Evolutionary conservation across 306 rosid genomes (phyloP).

Genomic region (Vicia sativa): DNA sequence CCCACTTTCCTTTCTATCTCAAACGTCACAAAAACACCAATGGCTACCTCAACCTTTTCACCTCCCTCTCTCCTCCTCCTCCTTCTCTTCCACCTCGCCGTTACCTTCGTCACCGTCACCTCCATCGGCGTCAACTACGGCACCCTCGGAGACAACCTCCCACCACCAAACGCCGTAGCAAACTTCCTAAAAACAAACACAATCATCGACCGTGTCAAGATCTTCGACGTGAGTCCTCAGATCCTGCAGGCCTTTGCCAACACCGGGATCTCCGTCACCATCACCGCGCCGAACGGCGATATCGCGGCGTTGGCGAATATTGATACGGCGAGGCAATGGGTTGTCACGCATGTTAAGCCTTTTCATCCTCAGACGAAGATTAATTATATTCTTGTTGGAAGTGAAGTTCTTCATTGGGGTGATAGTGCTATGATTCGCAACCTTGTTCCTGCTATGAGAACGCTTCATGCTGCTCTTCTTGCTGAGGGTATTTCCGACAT

Average conservation of each 20-base stretch:
- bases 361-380: constrained; percentile 64
- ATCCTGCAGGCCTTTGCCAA: constrained; percentile 79
- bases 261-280: constrained; percentile 65
- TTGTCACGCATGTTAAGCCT: constrained; percentile 51
- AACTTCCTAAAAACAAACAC: constrained; percentile 67
- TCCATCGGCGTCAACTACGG: constrained; percentile 91
- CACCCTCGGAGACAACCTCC: constrained; percentile 77
- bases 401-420: constrained; percentile 73
- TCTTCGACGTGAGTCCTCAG: constrained; percentile 77
- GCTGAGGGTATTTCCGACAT: constrained; percentile 62
- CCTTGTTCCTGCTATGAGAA: constrained; percentile 81
- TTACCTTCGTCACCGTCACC: constrained; percentile 43
- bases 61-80: constrained; percentile 38
- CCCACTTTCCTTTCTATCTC: neutral
- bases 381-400: constrained; percentile 71
- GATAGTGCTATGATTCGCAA: constrained; percentile 44
- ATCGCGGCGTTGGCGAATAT: constrained; percentile 41
- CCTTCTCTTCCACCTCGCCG: constrained; percentile 46
- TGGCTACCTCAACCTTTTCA: constrained; percentile 22
- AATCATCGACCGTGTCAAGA: constrained; percentile 65
- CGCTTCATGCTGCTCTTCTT: constrained; percentile 62
- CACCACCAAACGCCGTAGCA: constrained; percentile 60
- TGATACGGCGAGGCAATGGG: constrained; percentile 60
- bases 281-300: constrained; percentile 79
- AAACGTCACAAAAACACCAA: neutral